A percentile compares a stretch with the other conserved stretches of the same genome.
These are phyloP conservation scores for Cornus suecica DNA, from an alignment of 148 eudicot genomes.

Conservation along the genomic window DNA sequence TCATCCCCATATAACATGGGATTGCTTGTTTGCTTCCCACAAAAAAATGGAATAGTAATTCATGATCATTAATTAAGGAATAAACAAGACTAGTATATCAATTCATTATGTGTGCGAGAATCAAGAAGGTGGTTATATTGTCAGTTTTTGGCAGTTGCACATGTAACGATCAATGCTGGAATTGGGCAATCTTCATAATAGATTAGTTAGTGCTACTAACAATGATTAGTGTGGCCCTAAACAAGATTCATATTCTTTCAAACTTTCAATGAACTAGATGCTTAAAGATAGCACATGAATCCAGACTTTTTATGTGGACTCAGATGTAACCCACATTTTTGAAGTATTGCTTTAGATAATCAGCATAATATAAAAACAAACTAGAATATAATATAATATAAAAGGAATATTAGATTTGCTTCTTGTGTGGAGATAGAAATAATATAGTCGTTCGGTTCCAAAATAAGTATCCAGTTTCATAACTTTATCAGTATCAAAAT, in stretches of 20 bases:
- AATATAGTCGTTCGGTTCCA: no score
- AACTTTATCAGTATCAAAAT: no score
- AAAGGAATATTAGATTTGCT: no score
- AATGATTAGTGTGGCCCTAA: neutral
- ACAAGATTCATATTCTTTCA: constrained; percentile 1
- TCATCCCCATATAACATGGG: neutral
- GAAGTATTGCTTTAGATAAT: no score
- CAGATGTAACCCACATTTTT: neutral
- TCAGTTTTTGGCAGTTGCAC: constrained; percentile 16
- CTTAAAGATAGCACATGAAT: neutral
- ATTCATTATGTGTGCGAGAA: neutral
- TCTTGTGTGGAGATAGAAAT: neutral
- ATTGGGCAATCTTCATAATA: neutral
- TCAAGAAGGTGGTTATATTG: neutral
- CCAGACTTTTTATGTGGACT: neutral
- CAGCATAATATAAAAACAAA: no score
- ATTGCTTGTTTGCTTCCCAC: neutral
- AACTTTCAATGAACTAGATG: constrained; percentile 2
- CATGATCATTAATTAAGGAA: neutral
- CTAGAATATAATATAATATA: no score
- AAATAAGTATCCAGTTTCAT: no score
- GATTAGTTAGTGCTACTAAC: neutral
- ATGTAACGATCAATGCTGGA: neutral
- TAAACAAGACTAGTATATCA: no score
- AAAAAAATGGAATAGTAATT: neutral